A percentile compares a stretch with the other conserved stretches of the same genome.
These are phyloP conservation scores for Carex myosuroides DNA, from an alignment of 176 grass and related monocot species.

Conservation along the genomic window DNA sequence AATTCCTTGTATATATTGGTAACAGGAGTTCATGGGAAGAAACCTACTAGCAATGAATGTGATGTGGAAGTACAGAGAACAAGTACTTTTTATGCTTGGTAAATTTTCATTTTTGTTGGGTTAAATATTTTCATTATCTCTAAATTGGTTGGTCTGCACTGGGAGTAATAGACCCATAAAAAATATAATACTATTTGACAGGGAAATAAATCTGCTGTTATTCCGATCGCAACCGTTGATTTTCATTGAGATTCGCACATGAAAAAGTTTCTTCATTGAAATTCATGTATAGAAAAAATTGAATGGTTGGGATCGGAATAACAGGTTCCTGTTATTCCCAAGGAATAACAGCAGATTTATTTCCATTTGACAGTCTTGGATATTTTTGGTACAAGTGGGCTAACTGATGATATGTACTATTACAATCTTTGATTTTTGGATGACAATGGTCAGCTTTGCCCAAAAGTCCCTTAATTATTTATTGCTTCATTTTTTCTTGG, in stretches of 20 bases:
- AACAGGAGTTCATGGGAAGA: conserved; percentile 86
- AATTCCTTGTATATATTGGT: background rate
- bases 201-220: no score
- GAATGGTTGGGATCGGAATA: no score
- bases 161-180: no score
- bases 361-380: background rate
- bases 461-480: background rate
- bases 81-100: conserved; percentile 29
- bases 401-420: background rate
- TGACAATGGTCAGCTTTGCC: background rate
- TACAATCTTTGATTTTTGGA: background rate
- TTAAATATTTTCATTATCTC: background rate
- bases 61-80: conserved; percentile 99
- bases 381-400: background rate
- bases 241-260: no score
- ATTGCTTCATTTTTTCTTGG: background rate
- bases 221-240: no score
- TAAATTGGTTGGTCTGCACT: no score
- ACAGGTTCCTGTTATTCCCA: no score
- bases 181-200: no score
- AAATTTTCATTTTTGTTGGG: conserved; percentile 3
- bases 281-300: no score
- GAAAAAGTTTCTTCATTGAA: no score
- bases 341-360: no score
- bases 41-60: conserved; percentile 92